Conservation (phyloP, 2,329 filamentous ascomycete species). For the Didymella exigua region DNA sequence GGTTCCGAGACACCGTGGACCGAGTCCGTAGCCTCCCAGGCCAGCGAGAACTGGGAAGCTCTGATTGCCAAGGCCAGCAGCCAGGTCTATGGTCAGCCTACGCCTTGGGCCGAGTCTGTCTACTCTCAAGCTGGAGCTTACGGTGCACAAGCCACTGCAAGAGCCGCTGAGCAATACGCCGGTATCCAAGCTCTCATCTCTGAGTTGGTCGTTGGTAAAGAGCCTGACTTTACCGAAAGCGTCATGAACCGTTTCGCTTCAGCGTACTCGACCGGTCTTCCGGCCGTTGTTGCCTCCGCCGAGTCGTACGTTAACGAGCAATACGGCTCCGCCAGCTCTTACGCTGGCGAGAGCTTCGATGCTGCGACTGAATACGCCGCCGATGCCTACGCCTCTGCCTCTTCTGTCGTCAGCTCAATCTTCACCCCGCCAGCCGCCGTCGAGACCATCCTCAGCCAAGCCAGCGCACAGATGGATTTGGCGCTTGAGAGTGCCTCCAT, state of each 20-base stretch:
- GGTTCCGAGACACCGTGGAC: constrained; percentile 58
- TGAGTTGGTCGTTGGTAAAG: constrained; percentile 76
- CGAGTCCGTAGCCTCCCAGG: constrained; percentile 61
- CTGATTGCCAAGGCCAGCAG: constrained; percentile 69
- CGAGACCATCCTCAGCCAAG: constrained; percentile 63
- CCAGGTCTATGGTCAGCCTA: constrained; percentile 72
- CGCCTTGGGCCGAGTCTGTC: constrained; percentile 54
- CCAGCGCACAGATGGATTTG: constrained; percentile 61
- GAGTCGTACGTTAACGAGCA: constrained; percentile 59
- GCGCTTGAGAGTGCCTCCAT: constrained; percentile 65
- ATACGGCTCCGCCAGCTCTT: constrained; percentile 54
- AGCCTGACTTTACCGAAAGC: constrained; percentile 81
- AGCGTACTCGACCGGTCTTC: constrained; percentile 71
- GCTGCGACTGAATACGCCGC: constrained; percentile 59
- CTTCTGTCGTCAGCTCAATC: constrained; percentile 54
- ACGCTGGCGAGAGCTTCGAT: constrained; percentile 53
- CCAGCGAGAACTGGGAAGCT: constrained; percentile 67
- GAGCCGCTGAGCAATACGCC: constrained; percentile 68
- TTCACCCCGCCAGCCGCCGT: constrained; percentile 64
- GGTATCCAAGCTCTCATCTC: constrained; percentile 74
- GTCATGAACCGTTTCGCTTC: constrained; percentile 73
- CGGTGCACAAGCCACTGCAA: constrained; percentile 66
- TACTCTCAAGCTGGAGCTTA: constrained; percentile 62
- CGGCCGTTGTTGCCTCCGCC: constrained; percentile 60
- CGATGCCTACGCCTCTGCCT: constrained; percentile 55